phyloP scores from a whole-genome alignment of 768 basidiomycete species.

The Sistotremastrum niveocremeum region DNA sequence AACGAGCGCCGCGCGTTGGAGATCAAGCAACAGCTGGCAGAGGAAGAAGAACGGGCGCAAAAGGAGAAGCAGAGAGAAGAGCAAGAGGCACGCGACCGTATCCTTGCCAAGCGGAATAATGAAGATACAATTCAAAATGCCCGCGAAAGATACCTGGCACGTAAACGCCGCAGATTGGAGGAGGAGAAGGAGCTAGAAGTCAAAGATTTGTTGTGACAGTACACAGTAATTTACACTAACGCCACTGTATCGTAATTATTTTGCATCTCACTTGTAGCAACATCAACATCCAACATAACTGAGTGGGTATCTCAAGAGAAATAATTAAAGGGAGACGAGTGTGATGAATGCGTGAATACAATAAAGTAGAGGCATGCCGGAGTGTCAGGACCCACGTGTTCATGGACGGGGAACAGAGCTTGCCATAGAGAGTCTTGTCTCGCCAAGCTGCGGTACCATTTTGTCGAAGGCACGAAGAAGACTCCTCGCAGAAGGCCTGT shows the following conservation, averaged over 20 bases:
- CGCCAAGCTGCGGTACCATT: conserved; percentile 29
- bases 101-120: conserved; percentile 62
- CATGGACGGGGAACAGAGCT: too few species aligned
- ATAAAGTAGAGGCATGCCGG: too few species aligned
- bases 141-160: conserved; percentile 56
- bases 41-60: conserved; percentile 48
- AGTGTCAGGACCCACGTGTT: too few species aligned
- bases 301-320: too few species aligned
- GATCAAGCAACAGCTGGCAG: conserved; percentile 65
- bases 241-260: too few species aligned
- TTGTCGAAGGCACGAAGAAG: conserved; percentile 41
- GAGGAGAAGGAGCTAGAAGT: conserved; percentile 12
- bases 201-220: background rate
- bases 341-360: too few species aligned
- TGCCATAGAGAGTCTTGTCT: conserved; percentile 15
- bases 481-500: conserved; percentile 35
- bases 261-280: too few species aligned
- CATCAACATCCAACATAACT: too few species aligned
- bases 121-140: conserved; percentile 63
- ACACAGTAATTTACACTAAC: background rate
- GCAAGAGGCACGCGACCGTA: conserved; percentile 49
- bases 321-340: too few species aligned
- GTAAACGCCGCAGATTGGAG: conserved; percentile 71
- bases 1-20: conserved; percentile 71
- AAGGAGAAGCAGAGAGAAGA: conserved; percentile 45